Percentiles rank a stretch among this genome's conserved stretches.
phyloP scores from a whole-genome alignment of 805 yeast species.

The Candida parachauliodes region DNA sequence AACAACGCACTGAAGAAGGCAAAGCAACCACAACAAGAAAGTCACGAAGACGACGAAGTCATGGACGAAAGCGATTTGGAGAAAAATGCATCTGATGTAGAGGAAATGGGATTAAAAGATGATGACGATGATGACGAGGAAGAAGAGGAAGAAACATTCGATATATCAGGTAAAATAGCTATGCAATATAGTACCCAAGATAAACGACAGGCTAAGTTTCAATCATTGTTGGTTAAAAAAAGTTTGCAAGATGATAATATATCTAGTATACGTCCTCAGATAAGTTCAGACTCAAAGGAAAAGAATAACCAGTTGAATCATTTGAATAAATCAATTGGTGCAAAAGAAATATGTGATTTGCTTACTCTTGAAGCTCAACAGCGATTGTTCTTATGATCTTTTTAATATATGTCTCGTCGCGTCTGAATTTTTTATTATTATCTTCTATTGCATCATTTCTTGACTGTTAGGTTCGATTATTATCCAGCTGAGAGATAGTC shows the following conservation, averaged over 20 bases:
- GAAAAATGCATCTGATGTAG: slow-evolving; percentile 16
- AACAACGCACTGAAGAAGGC: no score
- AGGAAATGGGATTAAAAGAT: slow-evolving; percentile 20
- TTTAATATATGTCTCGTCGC: no score
- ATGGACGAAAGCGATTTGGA: slow-evolving; percentile 24
- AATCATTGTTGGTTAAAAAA: no score
- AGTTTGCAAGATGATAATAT: background rate
- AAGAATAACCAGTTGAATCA: background rate
- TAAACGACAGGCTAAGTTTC: no score
- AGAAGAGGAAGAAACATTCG: slow-evolving; percentile 3
- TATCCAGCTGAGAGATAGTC: no score
- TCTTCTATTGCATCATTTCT: no score
- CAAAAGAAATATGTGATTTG: slow-evolving; percentile 18
- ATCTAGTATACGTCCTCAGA: background rate
- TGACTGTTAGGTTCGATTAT: no score
- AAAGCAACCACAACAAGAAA: background rate
- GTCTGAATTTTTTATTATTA: no score
- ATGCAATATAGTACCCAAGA: no score
- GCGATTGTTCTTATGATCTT: slow-evolving; percentile 17
- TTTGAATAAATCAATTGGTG: slow-evolving; percentile 15
- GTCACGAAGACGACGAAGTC: slow-evolving; percentile 14
- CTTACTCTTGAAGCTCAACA: slow-evolving; percentile 18
- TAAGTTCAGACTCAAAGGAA: background rate
- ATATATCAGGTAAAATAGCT: no score
- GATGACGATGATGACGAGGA: slow-evolving; percentile 13